Conservation (phyloP, 2,329 filamentous ascomycete genomes). For the Apiospora rasikravindrae region DNA sequence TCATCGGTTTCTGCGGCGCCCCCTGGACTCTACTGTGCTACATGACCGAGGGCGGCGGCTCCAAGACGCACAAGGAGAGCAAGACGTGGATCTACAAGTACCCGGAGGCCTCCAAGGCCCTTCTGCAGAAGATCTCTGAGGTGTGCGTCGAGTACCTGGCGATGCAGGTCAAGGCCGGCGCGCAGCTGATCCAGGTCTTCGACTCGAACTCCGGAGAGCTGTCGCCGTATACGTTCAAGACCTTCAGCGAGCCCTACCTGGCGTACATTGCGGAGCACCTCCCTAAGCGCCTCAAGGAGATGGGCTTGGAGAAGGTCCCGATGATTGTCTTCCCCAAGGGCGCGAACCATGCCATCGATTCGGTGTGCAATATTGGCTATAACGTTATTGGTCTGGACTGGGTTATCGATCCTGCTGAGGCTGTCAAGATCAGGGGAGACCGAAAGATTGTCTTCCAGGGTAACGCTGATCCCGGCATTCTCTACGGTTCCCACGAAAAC, state of each 20-base stretch:
- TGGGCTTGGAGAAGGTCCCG: constrained; percentile 80
- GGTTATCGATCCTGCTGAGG: constrained; percentile 87
- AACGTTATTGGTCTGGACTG: constrained; percentile 95
- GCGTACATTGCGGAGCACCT: constrained; percentile 82
- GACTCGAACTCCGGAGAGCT: constrained; percentile 98
- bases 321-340: constrained; percentile 99
- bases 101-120: constrained; percentile 75
- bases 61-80: constrained; percentile 89
- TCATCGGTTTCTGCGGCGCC: constrained; percentile 96
- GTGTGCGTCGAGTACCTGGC: constrained; percentile 95
- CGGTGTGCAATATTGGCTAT: constrained; percentile 86
- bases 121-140: constrained; percentile 91
- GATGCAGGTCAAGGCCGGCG: constrained; percentile 88
- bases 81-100: constrained; percentile 98
- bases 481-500: constrained; percentile 82
- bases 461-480: constrained; percentile 90
- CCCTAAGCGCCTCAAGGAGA: constrained; percentile 73
- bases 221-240: constrained; percentile 80
- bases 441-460: constrained; percentile 83
- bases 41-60: constrained; percentile 98
- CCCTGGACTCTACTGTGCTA: constrained; percentile 98
- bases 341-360: constrained; percentile 92
- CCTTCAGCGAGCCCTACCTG: constrained; percentile 87
- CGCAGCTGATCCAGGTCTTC: constrained; percentile 94
- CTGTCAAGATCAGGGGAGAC: constrained; percentile 78